Base-by-base conservation (phyloP, 768 basidiomycete genomes). In the Collybiopsis luxurians region DNA sequence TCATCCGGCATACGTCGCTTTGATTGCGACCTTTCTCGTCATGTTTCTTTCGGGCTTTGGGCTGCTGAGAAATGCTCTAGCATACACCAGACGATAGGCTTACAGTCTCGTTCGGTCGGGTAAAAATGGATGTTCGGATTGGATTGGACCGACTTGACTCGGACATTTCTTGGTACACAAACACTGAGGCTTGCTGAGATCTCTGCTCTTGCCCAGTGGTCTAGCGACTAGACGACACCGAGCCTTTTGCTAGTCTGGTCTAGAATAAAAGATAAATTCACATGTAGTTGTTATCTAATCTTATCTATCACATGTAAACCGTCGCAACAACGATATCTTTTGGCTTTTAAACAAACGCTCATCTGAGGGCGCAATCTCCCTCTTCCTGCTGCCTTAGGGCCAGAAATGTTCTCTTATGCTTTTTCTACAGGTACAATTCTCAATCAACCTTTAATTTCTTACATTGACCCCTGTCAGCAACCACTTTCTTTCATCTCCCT, bases 11-110 rank as follows among this genome's bases (percentile, higher is more conserved):
- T 76, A 84, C 63, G 70, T 82, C 57, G 80, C 80, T 54, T 59
- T 87, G 49, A 38, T 82, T 13, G 76, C 82, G 44, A 82, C 84
- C 2, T 69, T 88, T 52, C 69, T 87, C 60, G 74, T 90, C 65
- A 78, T 87, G 70, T 75, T 88, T 65, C 71, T 87, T 26, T 87
- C 85, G n/a, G 87, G 87, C 27, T 80, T 82, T 64, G 74, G 80
- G 3, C 68, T 87, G 45, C 69, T 88, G 30, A 75, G 85, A 38
- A 57, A 59, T 28, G 49, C 55, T 9, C 34, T 56, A n/a, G 54
- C 54, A 34, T 47, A 47, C n/a, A 54, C 50, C 12, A 51, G 50
- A 27, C 9, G 36, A 39, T 51, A 39, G 23, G 9, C 21, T 30
- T 10, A 10, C 27, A 48, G 3, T 6, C 30, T 26, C 15, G 46